Conservation (phyloP, 352 stramenopile genomes). For the Phytophthora nicotianae region DNA sequence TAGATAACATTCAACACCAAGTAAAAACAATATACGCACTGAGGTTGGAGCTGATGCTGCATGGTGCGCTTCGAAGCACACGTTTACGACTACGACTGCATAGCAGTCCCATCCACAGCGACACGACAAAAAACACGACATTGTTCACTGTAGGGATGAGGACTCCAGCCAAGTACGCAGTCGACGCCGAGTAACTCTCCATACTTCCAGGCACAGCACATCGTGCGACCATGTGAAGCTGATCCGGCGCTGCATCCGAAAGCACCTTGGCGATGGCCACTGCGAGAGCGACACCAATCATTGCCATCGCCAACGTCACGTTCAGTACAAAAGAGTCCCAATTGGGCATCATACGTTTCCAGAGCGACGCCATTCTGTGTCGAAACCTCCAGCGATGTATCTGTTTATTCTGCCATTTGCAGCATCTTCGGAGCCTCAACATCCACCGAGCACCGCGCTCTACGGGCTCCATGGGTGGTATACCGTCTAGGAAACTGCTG, state of each 20-base stretch:
- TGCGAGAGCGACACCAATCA: constrained; percentile 55
- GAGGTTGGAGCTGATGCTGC: constrained; percentile 70
- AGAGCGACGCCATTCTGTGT: constrained; percentile 47
- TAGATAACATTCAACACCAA: not conserved
- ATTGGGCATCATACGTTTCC: constrained; percentile 60
- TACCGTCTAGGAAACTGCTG: constrained; percentile 36
- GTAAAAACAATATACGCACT: constrained; percentile 50
- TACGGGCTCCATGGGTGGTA: constrained; percentile 34
- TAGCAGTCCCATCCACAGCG: constrained; percentile 71
- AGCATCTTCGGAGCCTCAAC: constrained; percentile 24
- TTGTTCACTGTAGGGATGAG: constrained; percentile 72
- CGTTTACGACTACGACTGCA: constrained; percentile 81
- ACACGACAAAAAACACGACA: constrained; percentile 70
- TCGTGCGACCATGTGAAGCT: constrained; percentile 43
- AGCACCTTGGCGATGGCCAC: constrained; percentile 45
- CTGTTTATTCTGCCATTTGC: constrained; percentile 28
- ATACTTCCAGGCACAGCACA: constrained; percentile 48
- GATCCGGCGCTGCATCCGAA: constrained; percentile 26
- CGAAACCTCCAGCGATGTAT: constrained; percentile 23
- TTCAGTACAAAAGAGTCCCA: constrained; percentile 81
- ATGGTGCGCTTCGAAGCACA: constrained; percentile 60
- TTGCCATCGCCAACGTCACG: constrained; percentile 52
- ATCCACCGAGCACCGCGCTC: constrained; percentile 26
- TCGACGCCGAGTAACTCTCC: constrained; percentile 38
- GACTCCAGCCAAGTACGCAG: constrained; percentile 47